These are phyloP conservation scores for Noccaea caerulescens DNA, from an alignment of 345 rosid species.

Conservation along the genomic window DNA sequence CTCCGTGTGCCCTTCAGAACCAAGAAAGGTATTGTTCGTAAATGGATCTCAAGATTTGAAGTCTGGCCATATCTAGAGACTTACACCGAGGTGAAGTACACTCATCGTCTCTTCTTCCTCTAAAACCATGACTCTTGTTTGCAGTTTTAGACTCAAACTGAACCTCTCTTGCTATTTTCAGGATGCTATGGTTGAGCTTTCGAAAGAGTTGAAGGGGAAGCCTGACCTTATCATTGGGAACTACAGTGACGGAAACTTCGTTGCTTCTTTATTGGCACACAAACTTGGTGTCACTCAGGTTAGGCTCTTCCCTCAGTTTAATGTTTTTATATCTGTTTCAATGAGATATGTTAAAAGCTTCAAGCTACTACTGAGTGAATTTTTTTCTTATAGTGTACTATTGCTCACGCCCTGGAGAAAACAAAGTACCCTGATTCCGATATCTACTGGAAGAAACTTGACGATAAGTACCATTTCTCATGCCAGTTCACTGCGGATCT, in stretches of 20 bases:
- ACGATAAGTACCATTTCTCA: constrained; percentile 92
- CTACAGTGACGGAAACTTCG: constrained; percentile 96
- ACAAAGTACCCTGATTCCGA: constrained; percentile 96
- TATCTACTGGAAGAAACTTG: constrained; percentile 91
- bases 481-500: constrained; percentile 97
- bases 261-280: constrained; percentile 87
- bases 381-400: constrained; percentile 68
- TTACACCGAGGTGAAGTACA: constrained; percentile 69
- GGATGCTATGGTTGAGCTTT: constrained; percentile 84
- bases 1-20: constrained; percentile 87
- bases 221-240: constrained; percentile 94
- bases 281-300: constrained; percentile 95
- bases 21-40: constrained; percentile 77
- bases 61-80: constrained; percentile 97
- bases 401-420: constrained; percentile 96
- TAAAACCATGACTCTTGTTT: background rate
- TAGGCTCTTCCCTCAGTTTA: constrained; percentile 16
- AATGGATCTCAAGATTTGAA: constrained; percentile 94
- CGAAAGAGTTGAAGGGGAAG: constrained; percentile 83
- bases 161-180: constrained; percentile 35
- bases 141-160: constrained; percentile 1
- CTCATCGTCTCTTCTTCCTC: background rate
- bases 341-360: background rate
- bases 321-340: background rate
- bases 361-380: constrained; percentile 6